Evolutionary conservation across 2,329 filamentous ascomycete genomes (phyloP).

Genomic region (Diaporthe humulicola): DNA sequence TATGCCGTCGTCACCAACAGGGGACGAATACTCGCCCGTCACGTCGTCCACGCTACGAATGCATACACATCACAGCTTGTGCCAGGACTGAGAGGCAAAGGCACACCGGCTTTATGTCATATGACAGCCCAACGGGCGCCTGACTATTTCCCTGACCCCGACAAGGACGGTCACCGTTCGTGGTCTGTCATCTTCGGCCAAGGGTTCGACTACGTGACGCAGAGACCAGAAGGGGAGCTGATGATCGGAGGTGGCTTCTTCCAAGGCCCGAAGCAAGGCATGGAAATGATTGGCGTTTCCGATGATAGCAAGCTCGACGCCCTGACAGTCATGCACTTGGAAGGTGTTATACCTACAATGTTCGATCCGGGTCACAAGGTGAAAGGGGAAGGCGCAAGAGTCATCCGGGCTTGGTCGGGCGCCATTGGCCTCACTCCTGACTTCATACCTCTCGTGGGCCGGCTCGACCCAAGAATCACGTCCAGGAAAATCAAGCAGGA

Average conservation of each 20-base stretch:
- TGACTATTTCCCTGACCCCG: constrained; percentile 47
- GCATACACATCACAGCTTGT: constrained; percentile 65
- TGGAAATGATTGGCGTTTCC: constrained; percentile 61
- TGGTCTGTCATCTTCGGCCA: constrained; percentile 64
- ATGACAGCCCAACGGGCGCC: constrained; percentile 65
- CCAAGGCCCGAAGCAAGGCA: constrained; percentile 55
- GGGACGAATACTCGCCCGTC: constrained; percentile 58
- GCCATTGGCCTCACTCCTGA: constrained; percentile 63
- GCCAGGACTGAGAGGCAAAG: constrained; percentile 59
- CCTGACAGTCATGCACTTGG: constrained; percentile 54
- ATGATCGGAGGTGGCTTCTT: constrained; percentile 68
- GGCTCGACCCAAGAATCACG: constrained; percentile 51
- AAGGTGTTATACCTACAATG: constrained; percentile 57
- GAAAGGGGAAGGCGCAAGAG: constrained; percentile 42
- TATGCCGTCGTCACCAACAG: constrained; percentile 60
- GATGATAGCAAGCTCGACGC: constrained; percentile 59
- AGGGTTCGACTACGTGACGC: constrained; percentile 67
- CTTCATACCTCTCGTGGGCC: constrained; percentile 61
- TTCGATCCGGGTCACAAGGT: constrained; percentile 56
- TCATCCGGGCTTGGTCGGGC: constrained; percentile 63
- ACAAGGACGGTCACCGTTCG: constrained; percentile 53
- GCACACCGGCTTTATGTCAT: constrained; percentile 60
- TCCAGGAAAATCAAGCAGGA: constrained; percentile 39
- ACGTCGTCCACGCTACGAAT: constrained; percentile 72
- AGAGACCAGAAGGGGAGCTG: constrained; percentile 61